phyloP scores from a whole-genome alignment of 2,329 filamentous ascomycete genomes.

The Aspergillus luchuensis region DNA sequence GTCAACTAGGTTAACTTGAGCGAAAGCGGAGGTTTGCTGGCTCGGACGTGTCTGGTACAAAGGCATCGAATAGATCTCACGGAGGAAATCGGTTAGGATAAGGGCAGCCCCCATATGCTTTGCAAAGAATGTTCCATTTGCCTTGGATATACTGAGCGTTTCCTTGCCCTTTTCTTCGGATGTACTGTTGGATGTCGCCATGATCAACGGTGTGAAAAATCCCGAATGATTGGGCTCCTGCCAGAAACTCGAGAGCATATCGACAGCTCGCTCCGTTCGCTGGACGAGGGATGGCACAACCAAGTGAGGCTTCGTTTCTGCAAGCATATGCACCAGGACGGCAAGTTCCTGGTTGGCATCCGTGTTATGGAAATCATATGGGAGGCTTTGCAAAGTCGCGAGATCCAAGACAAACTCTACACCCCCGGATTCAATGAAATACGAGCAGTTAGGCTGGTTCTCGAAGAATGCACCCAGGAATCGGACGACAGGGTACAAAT shows the following conservation, averaged over 20 bases:
- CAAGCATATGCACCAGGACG: conserved; percentile 72
- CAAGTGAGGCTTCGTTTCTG: conserved; percentile 78
- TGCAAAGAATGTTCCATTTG: conserved; percentile 72
- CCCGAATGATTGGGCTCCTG: conserved; percentile 52
- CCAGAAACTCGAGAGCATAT: conserved; percentile 68
- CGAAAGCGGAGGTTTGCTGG: conserved; percentile 65
- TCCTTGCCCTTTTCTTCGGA: conserved; percentile 4
- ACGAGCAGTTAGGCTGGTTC: conserved; percentile 70
- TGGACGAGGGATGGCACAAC: conserved; percentile 79
- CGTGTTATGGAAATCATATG: conserved; percentile 70
- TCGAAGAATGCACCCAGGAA: conserved; percentile 78
- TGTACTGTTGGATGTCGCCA: conserved; percentile 14
- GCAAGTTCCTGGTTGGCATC: conserved; percentile 70
- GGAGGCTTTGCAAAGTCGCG: conserved; percentile 76
- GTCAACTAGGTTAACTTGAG: conserved; percentile 79
- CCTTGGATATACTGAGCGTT: conserved; percentile 30
- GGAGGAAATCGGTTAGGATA: conserved; percentile 73
- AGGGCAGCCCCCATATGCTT: conserved; percentile 79
- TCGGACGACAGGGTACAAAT: conserved; percentile 72
- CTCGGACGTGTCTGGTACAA: conserved; percentile 65
- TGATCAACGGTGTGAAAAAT: conserved; percentile 71
- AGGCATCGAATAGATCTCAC: conserved; percentile 68
- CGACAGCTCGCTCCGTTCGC: conserved; percentile 69
- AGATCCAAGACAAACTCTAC: conserved; percentile 84
- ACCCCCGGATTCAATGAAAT: conserved; percentile 77